phyloP scores from a whole-genome alignment of 2,329 filamentous ascomycete species.

The Cladosporium sp. region DNA sequence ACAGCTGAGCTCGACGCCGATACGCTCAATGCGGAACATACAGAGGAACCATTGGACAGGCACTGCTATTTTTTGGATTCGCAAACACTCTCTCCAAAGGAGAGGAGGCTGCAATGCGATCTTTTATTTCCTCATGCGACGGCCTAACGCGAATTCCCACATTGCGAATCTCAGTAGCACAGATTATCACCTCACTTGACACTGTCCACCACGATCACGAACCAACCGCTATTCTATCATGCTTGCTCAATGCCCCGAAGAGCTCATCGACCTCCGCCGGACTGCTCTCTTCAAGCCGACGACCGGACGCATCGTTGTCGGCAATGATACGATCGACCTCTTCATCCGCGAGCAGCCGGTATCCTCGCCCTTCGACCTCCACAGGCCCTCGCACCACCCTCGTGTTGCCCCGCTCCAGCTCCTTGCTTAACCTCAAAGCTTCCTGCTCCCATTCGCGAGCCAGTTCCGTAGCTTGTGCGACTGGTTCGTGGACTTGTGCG shows the following conservation, averaged over 20 bases:
- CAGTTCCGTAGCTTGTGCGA: background rate
- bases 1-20: too few species aligned
- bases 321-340: background rate
- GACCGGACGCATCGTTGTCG: too few species aligned
- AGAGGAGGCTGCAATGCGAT: too few species aligned
- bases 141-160: too few species aligned
- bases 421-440: background rate
- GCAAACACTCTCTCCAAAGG: too few species aligned
- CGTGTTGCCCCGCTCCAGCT: background rate
- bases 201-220: accelerated
- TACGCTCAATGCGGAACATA: too few species aligned
- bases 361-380: too few species aligned
- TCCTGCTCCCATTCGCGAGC: background rate
- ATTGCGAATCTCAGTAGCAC: too few species aligned
- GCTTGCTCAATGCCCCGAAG: background rate
- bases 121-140: too few species aligned
- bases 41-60: too few species aligned
- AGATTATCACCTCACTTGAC: background rate
- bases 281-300: background rate
- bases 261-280: background rate
- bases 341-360: too few species aligned
- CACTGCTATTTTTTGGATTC: too few species aligned
- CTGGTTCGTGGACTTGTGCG: background rate
- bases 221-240: background rate
- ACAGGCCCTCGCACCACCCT: background rate